Evolutionary conservation across 2,329 filamentous ascomycete genomes (phyloP).

Genomic region (Aspergillus thermomutatus): DNA sequence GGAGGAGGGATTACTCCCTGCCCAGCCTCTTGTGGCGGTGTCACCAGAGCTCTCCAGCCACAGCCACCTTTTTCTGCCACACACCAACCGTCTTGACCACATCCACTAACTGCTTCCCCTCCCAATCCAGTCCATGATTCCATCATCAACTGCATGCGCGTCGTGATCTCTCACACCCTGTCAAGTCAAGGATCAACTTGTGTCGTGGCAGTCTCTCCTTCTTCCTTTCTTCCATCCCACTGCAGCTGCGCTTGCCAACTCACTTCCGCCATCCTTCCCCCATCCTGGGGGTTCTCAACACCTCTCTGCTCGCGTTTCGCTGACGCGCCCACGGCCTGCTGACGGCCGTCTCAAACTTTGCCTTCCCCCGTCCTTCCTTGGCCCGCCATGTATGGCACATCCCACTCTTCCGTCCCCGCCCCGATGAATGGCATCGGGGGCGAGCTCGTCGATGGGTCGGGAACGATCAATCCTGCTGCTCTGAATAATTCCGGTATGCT

Average conservation of each 20-base stretch:
- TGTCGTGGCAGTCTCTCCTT: slow-evolving; percentile 16
- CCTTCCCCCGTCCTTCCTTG: slow-evolving; percentile 25
- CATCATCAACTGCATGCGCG: slow-evolving; percentile 27
- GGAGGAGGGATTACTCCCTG: too few relatives aligned
- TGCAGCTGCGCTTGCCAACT: slow-evolving; percentile 13
- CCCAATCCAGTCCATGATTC: slow-evolving; percentile 21
- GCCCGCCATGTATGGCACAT: slow-evolving; percentile 46
- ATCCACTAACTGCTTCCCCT: slow-evolving; percentile 17
- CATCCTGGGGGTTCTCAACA: slow-evolving; percentile 15
- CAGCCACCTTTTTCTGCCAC: slow-evolving; percentile 7
- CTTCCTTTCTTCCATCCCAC: slow-evolving; percentile 9
- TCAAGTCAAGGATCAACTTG: slow-evolving; percentile 13
- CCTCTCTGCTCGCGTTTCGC: slow-evolving; percentile 23
- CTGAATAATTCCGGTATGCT: slow-evolving; percentile 72
- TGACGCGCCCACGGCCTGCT: slow-evolving; percentile 32
- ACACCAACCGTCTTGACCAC: neutral
- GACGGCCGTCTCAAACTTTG: slow-evolving; percentile 21
- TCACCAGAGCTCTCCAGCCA: slow-evolving; percentile 9
- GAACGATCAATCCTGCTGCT: slow-evolving; percentile 86
- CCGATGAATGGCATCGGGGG: slow-evolving; percentile 63
- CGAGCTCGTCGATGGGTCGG: slow-evolving; percentile 66
- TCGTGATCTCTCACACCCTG: slow-evolving; percentile 12
- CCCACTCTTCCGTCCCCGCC: slow-evolving; percentile 53
- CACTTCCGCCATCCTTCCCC: slow-evolving; percentile 10
- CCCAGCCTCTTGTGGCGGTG: slow-evolving; percentile 21